Conservation (phyloP, 139 green algal species). For the Pedinophyceae sp. region DNA sequence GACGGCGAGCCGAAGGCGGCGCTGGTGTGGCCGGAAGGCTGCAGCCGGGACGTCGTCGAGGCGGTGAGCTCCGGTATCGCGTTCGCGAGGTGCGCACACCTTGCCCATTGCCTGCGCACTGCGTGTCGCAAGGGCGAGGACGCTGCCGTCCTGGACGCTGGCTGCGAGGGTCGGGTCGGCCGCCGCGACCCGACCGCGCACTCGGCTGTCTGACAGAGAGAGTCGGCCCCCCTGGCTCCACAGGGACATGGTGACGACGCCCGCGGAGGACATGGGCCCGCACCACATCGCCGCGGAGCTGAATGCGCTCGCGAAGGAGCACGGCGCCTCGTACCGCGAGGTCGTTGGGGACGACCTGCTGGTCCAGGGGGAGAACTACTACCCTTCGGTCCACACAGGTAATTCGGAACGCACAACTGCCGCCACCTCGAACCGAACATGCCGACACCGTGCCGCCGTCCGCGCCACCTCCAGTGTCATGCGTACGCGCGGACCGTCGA, state of each 20-base stretch:
- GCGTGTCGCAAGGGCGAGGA: slow-evolving; percentile 1
- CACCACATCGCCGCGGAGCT: slow-evolving; percentile 31
- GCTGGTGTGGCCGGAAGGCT: slow-evolving; percentile 17
- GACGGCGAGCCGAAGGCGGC: slow-evolving; percentile 6
- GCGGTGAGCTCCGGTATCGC: slow-evolving; percentile 8
- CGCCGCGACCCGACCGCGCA: slow-evolving; percentile 1
- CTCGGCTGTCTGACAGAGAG: slow-evolving; percentile 5
- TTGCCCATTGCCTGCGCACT: slow-evolving; percentile 7
- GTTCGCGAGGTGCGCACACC: background rate
- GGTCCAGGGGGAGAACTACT: slow-evolving; percentile 18
- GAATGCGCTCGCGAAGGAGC: slow-evolving; percentile 17
- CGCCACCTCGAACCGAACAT: no score
- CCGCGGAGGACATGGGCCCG: slow-evolving; percentile 38
- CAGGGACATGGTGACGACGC: slow-evolving; percentile 47
- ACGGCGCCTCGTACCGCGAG: slow-evolving; percentile 13
- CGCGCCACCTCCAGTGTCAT: slow-evolving; percentile 20
- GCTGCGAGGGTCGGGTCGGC: background rate
- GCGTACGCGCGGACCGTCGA: background rate
- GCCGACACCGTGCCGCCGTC: no score
- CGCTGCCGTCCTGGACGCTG: background rate
- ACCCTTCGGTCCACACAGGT: slow-evolving; percentile 42
- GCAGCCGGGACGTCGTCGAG: slow-evolving; percentile 5
- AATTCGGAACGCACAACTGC: no score
- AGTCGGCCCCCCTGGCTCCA: slow-evolving; percentile 12
- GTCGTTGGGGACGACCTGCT: slow-evolving; percentile 36